Conservation (phyloP, 164 flowering plant species). For the Magnolia kwangsiensis region DNA sequence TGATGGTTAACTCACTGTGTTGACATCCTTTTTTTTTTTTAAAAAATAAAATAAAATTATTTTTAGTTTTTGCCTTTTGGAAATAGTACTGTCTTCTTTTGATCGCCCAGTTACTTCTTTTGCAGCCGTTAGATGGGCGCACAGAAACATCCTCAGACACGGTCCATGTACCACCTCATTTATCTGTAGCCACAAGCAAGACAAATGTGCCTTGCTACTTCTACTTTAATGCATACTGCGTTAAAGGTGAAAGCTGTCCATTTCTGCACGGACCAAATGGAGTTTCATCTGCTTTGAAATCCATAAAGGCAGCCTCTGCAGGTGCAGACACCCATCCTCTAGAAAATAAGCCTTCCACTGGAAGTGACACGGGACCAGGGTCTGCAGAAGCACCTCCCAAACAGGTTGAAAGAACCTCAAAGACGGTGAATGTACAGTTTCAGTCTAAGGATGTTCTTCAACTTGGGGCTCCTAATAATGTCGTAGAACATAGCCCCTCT, state of each 20-base stretch:
- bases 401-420: slow-evolving; percentile 15
- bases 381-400: slow-evolving; percentile 15
- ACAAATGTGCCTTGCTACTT: slow-evolving; percentile 59
- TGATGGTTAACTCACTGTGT: too few species aligned
- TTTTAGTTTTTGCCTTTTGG: slow-evolving; percentile 4
- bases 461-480: slow-evolving; percentile 8
- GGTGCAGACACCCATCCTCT: slow-evolving; percentile 16
- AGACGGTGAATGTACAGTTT: slow-evolving; percentile 7
- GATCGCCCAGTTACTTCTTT: not conserved
- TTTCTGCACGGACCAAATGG: slow-evolving; percentile 50
- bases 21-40: too few species aligned
- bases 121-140: slow-evolving; percentile 60
- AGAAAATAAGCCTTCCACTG: slow-evolving; percentile 27
- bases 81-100: not conserved
- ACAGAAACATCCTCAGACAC: slow-evolving; percentile 35
- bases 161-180: slow-evolving; percentile 13
- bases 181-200: slow-evolving; percentile 37
- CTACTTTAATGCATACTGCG: slow-evolving; percentile 57
- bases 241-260: slow-evolving; percentile 62
- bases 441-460: slow-evolving; percentile 19
- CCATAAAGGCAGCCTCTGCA: slow-evolving; percentile 20
- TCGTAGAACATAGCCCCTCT: slow-evolving; percentile 24
- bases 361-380: slow-evolving; percentile 17
- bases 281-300: slow-evolving; percentile 18
- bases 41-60: not conserved